These are phyloP conservation scores for Trichophyton rubrum DNA, from an alignment of 2,329 filamentous ascomycete species.

Conservation along the genomic window DNA sequence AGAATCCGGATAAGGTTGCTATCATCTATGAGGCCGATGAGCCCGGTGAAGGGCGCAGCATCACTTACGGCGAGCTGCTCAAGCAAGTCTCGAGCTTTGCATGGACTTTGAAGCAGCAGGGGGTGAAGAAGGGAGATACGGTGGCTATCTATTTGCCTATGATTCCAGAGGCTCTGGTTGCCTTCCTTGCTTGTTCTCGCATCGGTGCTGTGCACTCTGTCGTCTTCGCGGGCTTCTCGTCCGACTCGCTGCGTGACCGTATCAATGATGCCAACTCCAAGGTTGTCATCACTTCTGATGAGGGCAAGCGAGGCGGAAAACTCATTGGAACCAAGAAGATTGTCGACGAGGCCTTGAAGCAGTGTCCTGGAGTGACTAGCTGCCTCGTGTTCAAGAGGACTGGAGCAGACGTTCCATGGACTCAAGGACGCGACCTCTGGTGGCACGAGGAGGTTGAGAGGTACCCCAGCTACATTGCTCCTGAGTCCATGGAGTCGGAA, in stretches of 20 bases:
- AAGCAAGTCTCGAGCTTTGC: conserved; percentile 80
- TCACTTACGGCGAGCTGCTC: conserved; percentile 88
- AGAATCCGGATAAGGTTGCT: conserved; percentile 81
- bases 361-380: conserved; percentile 76
- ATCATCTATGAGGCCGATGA: conserved; percentile 99
- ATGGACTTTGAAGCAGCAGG: conserved; percentile 84
- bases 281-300: conserved; percentile 92
- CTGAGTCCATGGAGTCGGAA: conserved; percentile 80
- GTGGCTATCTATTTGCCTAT: conserved; percentile 96
- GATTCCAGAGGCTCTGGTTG: conserved; percentile 90
- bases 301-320: conserved; percentile 96
- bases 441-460: conserved; percentile 99
- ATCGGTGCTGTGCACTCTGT: conserved; percentile 96
- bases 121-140: conserved; percentile 92
- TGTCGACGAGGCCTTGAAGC: conserved; percentile 91
- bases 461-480: conserved; percentile 83
- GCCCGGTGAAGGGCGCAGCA: conserved; percentile 67
- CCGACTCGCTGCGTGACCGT: conserved; percentile 88
- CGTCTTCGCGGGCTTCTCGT: conserved; percentile 93
- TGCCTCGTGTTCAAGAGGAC: conserved; percentile 93
- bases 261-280: conserved; percentile 82
- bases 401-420: conserved; percentile 84
- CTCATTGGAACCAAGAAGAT: conserved; percentile 98
- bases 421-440: conserved; percentile 78
- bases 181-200: conserved; percentile 79